Evolutionary conservation across 148 eudicot genomes (phyloP).

Genomic region (Rhododendron ovatum): DNA sequence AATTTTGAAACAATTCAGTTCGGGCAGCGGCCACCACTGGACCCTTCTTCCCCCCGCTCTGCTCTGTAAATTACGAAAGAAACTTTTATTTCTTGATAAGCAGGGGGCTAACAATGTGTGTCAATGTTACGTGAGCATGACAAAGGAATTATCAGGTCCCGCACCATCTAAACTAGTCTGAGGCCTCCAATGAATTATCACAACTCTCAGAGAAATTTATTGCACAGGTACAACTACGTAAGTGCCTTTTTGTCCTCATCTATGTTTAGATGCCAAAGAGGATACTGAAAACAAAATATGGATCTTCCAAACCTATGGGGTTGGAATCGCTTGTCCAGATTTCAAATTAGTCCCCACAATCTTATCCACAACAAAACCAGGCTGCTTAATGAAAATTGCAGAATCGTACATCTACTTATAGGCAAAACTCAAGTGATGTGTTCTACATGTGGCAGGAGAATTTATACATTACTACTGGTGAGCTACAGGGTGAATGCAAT

Average conservation of each 20-base stretch:
- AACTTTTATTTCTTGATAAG: not conserved
- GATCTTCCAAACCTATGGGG: not conserved
- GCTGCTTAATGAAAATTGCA: not conserved
- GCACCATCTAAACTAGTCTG: not conserved
- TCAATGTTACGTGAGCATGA: not conserved
- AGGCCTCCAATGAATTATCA: not conserved
- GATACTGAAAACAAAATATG: not conserved
- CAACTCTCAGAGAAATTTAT: not conserved
- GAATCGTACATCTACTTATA: not conserved
- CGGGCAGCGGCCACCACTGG: not conserved
- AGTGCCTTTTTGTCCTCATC: not conserved
- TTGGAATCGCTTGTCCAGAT: not conserved
- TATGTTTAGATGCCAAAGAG: not conserved
- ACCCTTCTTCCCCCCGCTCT: not conserved
- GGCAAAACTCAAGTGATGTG: not conserved
- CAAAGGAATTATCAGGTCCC: not conserved
- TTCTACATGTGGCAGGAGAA: not conserved
- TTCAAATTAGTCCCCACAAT: not conserved
- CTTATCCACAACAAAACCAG: not conserved
- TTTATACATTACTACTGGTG: not conserved
- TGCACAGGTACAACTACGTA: not conserved
- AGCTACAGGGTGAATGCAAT: not conserved
- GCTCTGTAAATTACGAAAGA: not conserved
- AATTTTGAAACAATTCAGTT: not conserved
- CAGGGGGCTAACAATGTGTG: not conserved